These are phyloP conservation scores for Nakaseomyces bracarensis DNA, from an alignment of 1,139 yeast genomes.

Conservation along the genomic window DNA sequence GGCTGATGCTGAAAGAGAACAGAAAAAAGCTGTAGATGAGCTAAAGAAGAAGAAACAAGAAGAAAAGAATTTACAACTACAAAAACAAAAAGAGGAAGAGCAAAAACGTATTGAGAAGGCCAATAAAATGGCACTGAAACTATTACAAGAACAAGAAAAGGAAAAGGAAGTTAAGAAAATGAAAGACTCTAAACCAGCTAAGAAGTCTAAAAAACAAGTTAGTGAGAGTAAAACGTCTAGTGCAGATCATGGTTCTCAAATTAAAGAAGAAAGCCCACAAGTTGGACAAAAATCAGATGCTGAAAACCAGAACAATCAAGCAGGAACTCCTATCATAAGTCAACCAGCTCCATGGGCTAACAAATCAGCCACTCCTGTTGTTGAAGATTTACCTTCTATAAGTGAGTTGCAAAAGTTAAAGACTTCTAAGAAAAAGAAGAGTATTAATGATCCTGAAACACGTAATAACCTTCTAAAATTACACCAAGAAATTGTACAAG, in stretches of 20 bases:
- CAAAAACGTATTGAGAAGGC: constrained; percentile 16
- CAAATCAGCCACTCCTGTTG: constrained; percentile 28
- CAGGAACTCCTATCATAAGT: constrained; percentile 11
- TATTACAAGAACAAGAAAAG: constrained; percentile 21
- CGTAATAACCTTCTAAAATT: constrained; percentile 19
- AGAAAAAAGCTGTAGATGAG: not conserved
- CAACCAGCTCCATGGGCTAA: constrained; percentile 41
- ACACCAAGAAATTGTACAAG: constrained; percentile 20
- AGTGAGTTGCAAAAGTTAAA: constrained; percentile 19
- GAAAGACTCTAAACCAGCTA: constrained; percentile 14
- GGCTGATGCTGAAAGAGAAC: not conserved
- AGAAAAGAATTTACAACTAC: not conserved
- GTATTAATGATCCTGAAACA: constrained; percentile 16
- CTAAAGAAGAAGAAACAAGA: not conserved
- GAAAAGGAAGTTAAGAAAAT: constrained; percentile 15
- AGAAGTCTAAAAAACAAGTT: constrained; percentile 14
- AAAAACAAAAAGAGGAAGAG: constrained; percentile 9
- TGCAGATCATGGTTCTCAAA: constrained; percentile 10
- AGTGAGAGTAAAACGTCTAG: constrained; percentile 12
- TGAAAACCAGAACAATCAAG: not conserved
- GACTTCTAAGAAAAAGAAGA: constrained; percentile 18
- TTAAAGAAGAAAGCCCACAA: constrained; percentile 3
- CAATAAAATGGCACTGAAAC: constrained; percentile 20
- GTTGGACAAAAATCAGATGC: not conserved
- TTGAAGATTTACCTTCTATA: constrained; percentile 15